Base-by-base conservation (phyloP, 306 rosid genomes). In the Senna tora region DNA sequence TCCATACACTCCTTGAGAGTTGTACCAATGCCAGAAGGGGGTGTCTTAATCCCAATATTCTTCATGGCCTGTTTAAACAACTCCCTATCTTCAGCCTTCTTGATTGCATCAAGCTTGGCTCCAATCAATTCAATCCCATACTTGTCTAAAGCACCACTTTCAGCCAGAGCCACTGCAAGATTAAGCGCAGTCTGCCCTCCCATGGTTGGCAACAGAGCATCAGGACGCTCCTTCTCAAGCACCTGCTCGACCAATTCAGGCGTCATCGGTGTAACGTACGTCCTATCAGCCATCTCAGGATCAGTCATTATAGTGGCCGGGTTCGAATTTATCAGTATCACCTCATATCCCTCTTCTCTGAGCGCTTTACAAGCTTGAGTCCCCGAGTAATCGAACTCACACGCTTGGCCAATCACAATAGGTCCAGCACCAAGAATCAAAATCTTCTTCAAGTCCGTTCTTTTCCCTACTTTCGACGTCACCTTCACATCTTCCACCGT, bases 251-350 rank as follows among this genome's bases (percentile, higher is more conserved):
- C 96, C 41, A 92, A 68, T 8, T 92, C 97, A 0, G 99, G 96
- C 2, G 97, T 95, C 97, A 95, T 95, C 5, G 97, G 99, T 1
- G 97, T 77, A 32, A 95, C 75, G 69, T 92, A 95, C 0, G 99
- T 91, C 80, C 88, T 72, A 53, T 92, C 88, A 5, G 96, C 96
- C 75, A 83, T 71, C 0, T 92, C 97, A 4, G 97, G 99, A 85
- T 95, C 99, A 6, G 99, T 95, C 99, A 95, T 95, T 32, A 95
- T 95, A 21, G 97, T 95, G 0, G 99, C 99, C 0, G 99, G 97
- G 62, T 95, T 95, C 3, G 99, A 95, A 53, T 95, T 92, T 4
- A 95, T 95, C 78, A 91, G 82, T 10, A 94, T 36, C 1, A 91
- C 98, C 9, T 94, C 83, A 39, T 91, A 91, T 0, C 99, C 99